Percentiles rank a stretch among this genome's conserved stretches.
phyloP scores from a whole-genome alignment of 208 protist genomes.

The Acanthamoeba culbertsoni region DNA sequence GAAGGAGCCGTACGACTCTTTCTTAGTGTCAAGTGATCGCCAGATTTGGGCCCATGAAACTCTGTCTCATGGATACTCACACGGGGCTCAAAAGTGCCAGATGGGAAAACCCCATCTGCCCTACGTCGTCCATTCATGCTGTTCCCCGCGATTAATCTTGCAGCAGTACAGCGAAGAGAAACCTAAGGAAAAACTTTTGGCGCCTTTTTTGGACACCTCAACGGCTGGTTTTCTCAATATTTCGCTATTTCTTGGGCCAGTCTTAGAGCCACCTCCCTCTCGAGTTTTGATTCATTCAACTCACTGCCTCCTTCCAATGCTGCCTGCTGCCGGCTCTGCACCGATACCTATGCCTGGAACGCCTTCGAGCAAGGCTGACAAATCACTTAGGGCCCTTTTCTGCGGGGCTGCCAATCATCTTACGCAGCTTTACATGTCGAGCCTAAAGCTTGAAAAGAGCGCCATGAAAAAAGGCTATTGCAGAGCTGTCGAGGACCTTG shows the following conservation, averaged over 20 bases:
- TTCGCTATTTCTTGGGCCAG: neutral
- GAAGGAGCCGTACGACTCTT: too few relatives aligned
- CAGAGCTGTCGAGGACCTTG: constrained; percentile 4
- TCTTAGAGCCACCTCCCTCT: neutral
- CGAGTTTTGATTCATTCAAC: neutral
- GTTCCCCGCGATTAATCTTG: too few relatives aligned
- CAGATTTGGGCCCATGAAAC: too few relatives aligned
- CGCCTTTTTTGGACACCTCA: neutral
- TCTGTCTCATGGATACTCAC: too few relatives aligned
- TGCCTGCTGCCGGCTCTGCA: neutral
- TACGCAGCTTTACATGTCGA: constrained; percentile 60
- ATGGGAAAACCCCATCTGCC: too few relatives aligned
- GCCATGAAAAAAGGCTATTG: constrained; percentile 51
- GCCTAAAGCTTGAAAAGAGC: constrained; percentile 31
- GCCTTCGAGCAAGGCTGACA: constrained; percentile 25
- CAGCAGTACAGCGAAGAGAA: too few relatives aligned
- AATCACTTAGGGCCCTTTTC: constrained; percentile 27
- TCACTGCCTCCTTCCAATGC: neutral
- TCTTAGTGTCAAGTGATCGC: too few relatives aligned
- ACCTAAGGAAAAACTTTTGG: neutral
- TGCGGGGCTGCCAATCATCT: constrained; percentile 57
- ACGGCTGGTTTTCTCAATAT: too few relatives aligned
- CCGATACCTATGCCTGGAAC: neutral
- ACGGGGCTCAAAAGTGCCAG: too few relatives aligned
- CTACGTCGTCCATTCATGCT: neutral